Evolutionary conservation across 2,329 filamentous ascomycete species (phyloP).

Genomic region (Verticillium nonalfalfae): DNA sequence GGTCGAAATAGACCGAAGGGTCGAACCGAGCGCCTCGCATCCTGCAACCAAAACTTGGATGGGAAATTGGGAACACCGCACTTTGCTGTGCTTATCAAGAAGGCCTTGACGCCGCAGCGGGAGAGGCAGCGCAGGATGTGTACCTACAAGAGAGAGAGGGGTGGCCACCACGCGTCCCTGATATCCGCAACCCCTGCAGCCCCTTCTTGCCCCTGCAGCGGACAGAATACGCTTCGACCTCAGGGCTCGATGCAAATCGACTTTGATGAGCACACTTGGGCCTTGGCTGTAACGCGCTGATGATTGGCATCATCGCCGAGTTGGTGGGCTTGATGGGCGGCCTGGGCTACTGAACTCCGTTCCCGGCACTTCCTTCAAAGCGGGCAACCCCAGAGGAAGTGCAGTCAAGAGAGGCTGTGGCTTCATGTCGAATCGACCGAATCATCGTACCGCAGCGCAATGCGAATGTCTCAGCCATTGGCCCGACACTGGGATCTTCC

Average conservation of each 20-base stretch:
- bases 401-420: too few species aligned
- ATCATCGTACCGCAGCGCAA: neutral
- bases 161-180: neutral
- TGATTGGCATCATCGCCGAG: neutral
- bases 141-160: neutral
- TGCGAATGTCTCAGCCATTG: neutral
- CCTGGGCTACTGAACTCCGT: neutral
- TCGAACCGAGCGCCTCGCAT: neutral
- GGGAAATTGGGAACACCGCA: constrained; percentile 3
- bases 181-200: neutral
- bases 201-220: neutral
- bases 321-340: neutral
- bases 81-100: neutral
- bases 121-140: neutral
- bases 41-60: constrained; percentile 5
- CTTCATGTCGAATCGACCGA: neutral
- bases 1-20: neutral
- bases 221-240: neutral
- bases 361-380: neutral
- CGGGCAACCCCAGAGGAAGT: neutral
- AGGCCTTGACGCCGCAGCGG: neutral
- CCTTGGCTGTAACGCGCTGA: neutral
- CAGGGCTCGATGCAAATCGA: neutral
- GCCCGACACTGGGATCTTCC: neutral
- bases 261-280: neutral